phyloP scores from a whole-genome alignment of 441 rosid genomes.

The Gossypium lobatum region DNA sequence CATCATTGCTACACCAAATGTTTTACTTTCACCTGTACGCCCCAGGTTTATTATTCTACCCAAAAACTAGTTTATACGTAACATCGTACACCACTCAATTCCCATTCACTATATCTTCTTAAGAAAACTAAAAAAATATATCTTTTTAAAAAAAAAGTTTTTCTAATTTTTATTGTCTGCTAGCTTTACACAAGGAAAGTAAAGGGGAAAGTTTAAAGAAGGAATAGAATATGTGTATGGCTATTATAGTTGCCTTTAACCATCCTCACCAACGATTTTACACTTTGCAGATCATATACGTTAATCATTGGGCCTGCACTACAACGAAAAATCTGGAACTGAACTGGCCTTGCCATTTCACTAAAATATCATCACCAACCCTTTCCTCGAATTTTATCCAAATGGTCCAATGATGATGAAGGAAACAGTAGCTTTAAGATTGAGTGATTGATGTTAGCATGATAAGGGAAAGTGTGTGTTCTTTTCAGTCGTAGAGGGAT shows the following conservation, averaged over 20 bases:
- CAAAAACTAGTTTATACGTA: conserved; percentile 40
- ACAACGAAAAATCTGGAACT: not conserved
- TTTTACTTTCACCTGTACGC: conserved; percentile 19
- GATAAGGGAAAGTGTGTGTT: not conserved
- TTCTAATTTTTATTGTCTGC: not conserved
- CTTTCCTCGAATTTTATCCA: conserved; percentile 19
- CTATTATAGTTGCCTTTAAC: conserved; percentile 19
- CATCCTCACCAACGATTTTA: conserved; percentile 11
- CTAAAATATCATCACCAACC: conserved; percentile 9
- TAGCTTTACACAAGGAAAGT: not conserved
- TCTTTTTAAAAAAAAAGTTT: not conserved
- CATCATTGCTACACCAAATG: conserved; percentile 24
- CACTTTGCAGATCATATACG: conserved; percentile 3
- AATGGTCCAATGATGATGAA: conserved; percentile 25
- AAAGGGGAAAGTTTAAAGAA: conserved; percentile 5
- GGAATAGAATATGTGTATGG: conserved; percentile 19
- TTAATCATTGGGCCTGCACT: not conserved
- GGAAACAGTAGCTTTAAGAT: conserved; percentile 6
- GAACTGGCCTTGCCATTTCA: conserved; percentile 19
- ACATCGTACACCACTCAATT: conserved; percentile 26
- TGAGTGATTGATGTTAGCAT: conserved; percentile 5
- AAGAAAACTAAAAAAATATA: not conserved
- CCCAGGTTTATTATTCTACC: conserved; percentile 33
- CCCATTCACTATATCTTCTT: not conserved
- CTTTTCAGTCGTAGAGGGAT: not conserved